phyloP scores from a whole-genome alignment of 371 early-diverging fungal species.

The Thermomucor indicae-seudaticae region DNA sequence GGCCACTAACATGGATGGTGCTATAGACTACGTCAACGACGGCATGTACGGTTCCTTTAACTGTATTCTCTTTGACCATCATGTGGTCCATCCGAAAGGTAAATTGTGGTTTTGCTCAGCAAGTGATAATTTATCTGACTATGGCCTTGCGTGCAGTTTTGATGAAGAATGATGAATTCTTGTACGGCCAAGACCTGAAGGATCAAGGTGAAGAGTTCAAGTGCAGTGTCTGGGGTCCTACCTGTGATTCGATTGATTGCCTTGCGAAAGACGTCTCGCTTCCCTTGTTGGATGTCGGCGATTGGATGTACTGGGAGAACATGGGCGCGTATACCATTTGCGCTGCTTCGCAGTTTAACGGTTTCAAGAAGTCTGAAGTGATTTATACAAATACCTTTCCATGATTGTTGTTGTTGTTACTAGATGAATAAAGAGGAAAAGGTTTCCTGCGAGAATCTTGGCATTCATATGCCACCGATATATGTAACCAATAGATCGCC shows the following conservation, averaged over 20 bases:
- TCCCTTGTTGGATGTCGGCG: constrained; percentile 88
- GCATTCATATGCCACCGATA: no score
- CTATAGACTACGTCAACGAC: constrained; percentile 88
- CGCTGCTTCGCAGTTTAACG: constrained; percentile 89
- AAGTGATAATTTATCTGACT: constrained; percentile 46
- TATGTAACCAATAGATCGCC: no score
- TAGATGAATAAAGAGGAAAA: no score
- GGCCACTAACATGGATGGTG: background rate
- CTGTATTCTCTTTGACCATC: constrained; percentile 97
- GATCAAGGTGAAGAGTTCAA: constrained; percentile 28
- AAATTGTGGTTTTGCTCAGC: no score
- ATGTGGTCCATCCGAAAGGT: constrained; percentile 69
- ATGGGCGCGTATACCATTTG: constrained; percentile 97
- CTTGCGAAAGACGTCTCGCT: constrained; percentile 66
- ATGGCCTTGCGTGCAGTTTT: constrained; percentile 20
- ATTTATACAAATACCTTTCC: constrained; percentile 88
- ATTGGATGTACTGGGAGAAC: constrained; percentile 93
- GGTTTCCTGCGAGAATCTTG: no score
- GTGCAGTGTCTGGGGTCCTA: constrained; percentile 96
- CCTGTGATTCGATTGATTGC: constrained; percentile 97
- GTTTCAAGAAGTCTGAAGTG: constrained; percentile 80
- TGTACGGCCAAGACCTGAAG: constrained; percentile 4
- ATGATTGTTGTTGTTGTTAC: no score
- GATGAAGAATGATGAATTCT: constrained; percentile 11
- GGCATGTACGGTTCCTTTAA: constrained; percentile 98